These are phyloP conservation scores for Heterobasidion irregulare DNA, from an alignment of 1,284 basidiomycete species.

Conservation along the genomic window DNA sequence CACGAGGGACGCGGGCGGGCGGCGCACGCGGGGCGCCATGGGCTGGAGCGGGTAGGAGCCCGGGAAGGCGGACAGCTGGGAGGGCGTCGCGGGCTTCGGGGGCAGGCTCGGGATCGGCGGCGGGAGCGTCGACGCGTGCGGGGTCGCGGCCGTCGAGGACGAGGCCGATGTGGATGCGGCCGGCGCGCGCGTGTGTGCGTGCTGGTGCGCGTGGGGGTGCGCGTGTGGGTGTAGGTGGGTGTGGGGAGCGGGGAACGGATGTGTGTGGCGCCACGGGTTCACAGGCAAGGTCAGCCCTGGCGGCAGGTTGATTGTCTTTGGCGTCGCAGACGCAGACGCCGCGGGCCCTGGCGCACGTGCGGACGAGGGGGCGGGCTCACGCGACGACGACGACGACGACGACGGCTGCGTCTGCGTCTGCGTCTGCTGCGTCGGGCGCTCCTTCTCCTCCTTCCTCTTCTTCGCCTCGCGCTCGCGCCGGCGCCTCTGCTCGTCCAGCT, in stretches of 20 bases:
- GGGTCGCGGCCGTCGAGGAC: neutral
- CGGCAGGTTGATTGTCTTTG: neutral
- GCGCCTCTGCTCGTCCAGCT: constrained; percentile 47
- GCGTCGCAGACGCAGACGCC: neutral
- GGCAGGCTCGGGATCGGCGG: constrained; percentile 8
- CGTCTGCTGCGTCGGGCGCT: constrained; percentile 8
- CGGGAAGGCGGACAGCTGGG: constrained; percentile 6
- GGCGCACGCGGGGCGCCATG: constrained; percentile 15
- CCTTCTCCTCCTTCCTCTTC: constrained; percentile 24
- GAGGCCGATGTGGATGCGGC: neutral
- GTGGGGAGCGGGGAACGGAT: neutral
- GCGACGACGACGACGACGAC: neutral
- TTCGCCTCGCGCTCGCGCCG: constrained; percentile 38
- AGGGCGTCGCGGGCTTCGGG: constrained; percentile 9
- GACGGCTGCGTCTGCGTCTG: too few relatives aligned
- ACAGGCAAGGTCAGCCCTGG: neutral
- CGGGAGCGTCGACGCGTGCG: constrained; percentile 1
- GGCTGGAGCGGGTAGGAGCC: constrained; percentile 7
- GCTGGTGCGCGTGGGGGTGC: neutral
- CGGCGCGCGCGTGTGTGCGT: neutral
- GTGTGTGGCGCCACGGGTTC: neutral
- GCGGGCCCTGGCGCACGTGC: neutral
- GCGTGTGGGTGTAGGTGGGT: too few relatives aligned
- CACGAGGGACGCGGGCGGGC: constrained; percentile 16
- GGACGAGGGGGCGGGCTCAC: neutral